A percentile compares a stretch with the other conserved stretches of the same genome.
Conservation (phyloP, 495 filamentous ascomycete genomes). For the Penicilliopsis zonata region DNA sequence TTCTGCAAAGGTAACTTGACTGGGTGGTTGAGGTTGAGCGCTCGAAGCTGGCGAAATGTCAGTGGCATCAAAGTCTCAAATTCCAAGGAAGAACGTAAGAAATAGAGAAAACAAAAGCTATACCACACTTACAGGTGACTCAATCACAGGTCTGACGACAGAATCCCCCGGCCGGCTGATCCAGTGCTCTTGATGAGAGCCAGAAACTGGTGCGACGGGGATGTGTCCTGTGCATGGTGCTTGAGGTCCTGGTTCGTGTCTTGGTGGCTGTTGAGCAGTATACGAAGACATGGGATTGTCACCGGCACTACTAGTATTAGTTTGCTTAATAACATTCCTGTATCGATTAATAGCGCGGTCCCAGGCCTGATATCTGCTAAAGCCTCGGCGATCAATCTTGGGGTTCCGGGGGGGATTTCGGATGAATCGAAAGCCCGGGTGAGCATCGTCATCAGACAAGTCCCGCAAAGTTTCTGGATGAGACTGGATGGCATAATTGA, state of each 20-base stretch:
- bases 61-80: neutral
- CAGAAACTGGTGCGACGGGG: conserved; percentile 8
- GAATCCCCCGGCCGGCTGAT: neutral
- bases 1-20: conserved; percentile 17
- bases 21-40: too few species aligned
- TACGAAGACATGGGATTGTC: conserved; percentile 13
- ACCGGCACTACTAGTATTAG: conserved; percentile 5
- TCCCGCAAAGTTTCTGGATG: conserved; percentile 13
- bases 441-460: conserved; percentile 23
- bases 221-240: too few species aligned
- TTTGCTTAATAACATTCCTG: conserved; percentile 14
- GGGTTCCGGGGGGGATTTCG: conserved; percentile 13
- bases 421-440: conserved; percentile 24
- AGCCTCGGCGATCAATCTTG: conserved; percentile 31
- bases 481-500: conserved; percentile 10
- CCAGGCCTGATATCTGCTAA: conserved; percentile 37
- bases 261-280: conserved; percentile 9
- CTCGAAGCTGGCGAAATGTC: too few species aligned
- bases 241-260: too few species aligned
- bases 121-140: conserved; percentile 12
- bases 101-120: neutral
- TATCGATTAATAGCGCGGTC: conserved; percentile 31
- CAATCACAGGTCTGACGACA: conserved; percentile 4
- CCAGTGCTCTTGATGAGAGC: conserved; percentile 8
- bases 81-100: neutral